phyloP scores from a whole-genome alignment of 2,329 filamentous ascomycete species.

The Exophiala lecanii-corni region DNA sequence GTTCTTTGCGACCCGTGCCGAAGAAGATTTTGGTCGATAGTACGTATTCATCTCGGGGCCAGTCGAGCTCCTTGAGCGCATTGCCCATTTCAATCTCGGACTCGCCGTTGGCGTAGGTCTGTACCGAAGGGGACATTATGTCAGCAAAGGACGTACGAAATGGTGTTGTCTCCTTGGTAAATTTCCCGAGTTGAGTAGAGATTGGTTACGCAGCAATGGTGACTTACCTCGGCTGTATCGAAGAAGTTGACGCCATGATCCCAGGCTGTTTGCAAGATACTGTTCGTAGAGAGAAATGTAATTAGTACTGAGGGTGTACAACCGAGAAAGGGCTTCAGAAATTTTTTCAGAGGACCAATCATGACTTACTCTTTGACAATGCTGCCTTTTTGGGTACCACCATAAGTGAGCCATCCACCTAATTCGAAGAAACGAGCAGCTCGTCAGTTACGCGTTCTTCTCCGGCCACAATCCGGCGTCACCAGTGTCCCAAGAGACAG shows the following conservation, averaged over 20 bases:
- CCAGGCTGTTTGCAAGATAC: slow-evolving; percentile 50
- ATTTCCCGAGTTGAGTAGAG: too few species aligned
- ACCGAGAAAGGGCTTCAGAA: not conserved
- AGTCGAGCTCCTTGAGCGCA: slow-evolving; percentile 53
- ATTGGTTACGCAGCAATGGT: too few species aligned
- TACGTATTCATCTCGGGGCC: slow-evolving; percentile 55
- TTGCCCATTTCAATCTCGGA: slow-evolving; percentile 52
- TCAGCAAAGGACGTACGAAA: too few species aligned
- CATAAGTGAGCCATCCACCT: slow-evolving; percentile 46
- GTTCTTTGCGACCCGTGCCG: slow-evolving; percentile 41
- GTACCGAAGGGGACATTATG: not conserved
- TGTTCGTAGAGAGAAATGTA: slow-evolving; percentile 16
- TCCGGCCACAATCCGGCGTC: too few species aligned
- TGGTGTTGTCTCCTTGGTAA: too few species aligned
- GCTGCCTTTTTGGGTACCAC: slow-evolving; percentile 50
- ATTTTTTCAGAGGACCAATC: not conserved
- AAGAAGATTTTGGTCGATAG: slow-evolving; percentile 53
- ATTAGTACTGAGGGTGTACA: not conserved
- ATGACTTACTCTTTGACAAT: slow-evolving; percentile 55
- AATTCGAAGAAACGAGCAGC: not conserved
- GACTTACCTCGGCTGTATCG: slow-evolving; percentile 52
- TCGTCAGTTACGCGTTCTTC: too few species aligned
- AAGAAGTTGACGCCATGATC: slow-evolving; percentile 56
- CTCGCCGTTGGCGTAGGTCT: slow-evolving; percentile 47
- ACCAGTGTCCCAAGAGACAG: too few species aligned